Evolutionary conservation across 2,329 filamentous ascomycete genomes (phyloP).

Genomic region (Ophidiomyces ophidiicola): DNA sequence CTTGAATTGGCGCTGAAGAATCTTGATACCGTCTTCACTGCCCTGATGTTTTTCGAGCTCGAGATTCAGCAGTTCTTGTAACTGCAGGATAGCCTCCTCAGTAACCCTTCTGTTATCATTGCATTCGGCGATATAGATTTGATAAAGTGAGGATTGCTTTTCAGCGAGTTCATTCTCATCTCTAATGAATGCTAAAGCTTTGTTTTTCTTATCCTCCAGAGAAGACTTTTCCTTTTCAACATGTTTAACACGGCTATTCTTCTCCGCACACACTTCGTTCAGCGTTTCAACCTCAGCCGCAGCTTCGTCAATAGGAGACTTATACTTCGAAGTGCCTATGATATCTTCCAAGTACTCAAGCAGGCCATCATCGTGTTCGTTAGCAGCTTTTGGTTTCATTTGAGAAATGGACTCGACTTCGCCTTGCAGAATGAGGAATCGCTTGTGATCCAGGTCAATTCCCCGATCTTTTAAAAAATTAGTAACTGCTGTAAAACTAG

Average conservation of each 20-base stretch:
- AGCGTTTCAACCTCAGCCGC: conserved; percentile 79
- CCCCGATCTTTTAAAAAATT: conserved; percentile 75
- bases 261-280: conserved; percentile 91
- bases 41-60: conserved; percentile 89
- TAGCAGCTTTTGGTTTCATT: conserved; percentile 94
- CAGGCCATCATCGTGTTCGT: conserved; percentile 90
- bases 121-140: conserved; percentile 80
- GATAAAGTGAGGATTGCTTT: conserved; percentile 86
- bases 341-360: conserved; percentile 97
- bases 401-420: conserved; percentile 98
- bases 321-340: conserved; percentile 97
- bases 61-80: conserved; percentile 72
- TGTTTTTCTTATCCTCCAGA: conserved; percentile 93
- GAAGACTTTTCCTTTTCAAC: conserved; percentile 93
- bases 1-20: conserved; percentile 73
- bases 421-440: conserved; percentile 91
- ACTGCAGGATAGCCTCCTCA: conserved; percentile 77
- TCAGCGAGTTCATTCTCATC: conserved; percentile 86
- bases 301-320: conserved; percentile 88
- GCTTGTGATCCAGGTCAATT: conserved; percentile 93
- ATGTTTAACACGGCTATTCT: conserved; percentile 88
- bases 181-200: conserved; percentile 73
- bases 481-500: conserved; percentile 85
- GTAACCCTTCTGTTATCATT: conserved; percentile 80
- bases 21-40: conserved; percentile 78